These are phyloP conservation scores for Aspergillus sp. DNA, from an alignment of 2,329 filamentous ascomycete species.

Conservation along the genomic window DNA sequence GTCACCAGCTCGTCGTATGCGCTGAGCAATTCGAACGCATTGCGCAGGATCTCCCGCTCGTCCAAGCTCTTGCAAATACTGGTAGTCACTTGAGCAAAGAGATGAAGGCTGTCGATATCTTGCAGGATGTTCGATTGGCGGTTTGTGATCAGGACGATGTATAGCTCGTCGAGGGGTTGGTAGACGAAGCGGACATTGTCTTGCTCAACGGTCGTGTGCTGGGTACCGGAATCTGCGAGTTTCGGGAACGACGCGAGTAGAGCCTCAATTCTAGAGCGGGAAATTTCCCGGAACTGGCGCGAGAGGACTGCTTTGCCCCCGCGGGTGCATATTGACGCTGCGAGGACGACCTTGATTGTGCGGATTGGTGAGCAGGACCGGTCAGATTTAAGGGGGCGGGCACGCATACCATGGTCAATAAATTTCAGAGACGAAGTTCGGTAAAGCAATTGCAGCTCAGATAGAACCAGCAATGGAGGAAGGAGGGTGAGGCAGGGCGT, in stretches of 20 bases:
- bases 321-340: slow-evolving; percentile 97
- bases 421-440: not conserved
- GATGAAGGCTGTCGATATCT: slow-evolving; percentile 96
- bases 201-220: slow-evolving; percentile 97
- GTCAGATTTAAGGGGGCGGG: not conserved
- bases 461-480: slow-evolving; percentile 1
- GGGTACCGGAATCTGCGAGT: slow-evolving; percentile 90
- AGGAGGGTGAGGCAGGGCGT: slow-evolving; percentile 7
- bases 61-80: slow-evolving; percentile 96
- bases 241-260: slow-evolving; percentile 97
- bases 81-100: slow-evolving; percentile 95
- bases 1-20: slow-evolving; percentile 98
- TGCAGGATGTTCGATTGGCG: slow-evolving; percentile 98
- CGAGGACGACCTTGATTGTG: slow-evolving; percentile 79
- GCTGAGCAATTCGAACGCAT: slow-evolving; percentile 93
- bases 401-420: slow-evolving; percentile 28
- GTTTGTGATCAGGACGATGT: slow-evolving; percentile 99
- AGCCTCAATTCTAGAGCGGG: slow-evolving; percentile 92
- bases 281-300: slow-evolving; percentile 96
- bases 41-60: slow-evolving; percentile 89
- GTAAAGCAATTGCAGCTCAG: slow-evolving; percentile 4
- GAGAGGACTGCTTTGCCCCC: slow-evolving; percentile 98
- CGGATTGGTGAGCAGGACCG: slow-evolving; percentile 19
- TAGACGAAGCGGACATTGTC: slow-evolving; percentile 99
- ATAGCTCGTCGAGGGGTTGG: slow-evolving; percentile 97